Evolutionary conservation across 768 basidiomycete species (phyloP).

Genomic region (Gymnopilus dilepis): DNA sequence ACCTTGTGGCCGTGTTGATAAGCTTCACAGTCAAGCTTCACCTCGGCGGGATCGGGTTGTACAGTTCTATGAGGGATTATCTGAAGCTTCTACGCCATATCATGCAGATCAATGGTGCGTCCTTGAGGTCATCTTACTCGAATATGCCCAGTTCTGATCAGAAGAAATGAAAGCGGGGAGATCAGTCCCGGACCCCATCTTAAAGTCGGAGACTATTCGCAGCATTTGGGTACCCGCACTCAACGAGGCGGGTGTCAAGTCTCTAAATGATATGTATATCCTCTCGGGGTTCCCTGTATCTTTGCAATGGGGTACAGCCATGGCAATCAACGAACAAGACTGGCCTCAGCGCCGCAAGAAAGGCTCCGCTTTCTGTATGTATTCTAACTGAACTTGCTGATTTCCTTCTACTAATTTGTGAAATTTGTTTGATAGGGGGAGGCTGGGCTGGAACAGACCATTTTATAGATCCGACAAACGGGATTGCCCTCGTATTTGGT

Average conservation of each 20-base stretch:
- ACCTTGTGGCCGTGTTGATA: too few species aligned
- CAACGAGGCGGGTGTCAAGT: slow-evolving; percentile 26
- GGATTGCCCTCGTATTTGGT: slow-evolving; percentile 29
- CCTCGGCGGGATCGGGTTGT: slow-evolving; percentile 35
- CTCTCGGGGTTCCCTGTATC: slow-evolving; percentile 19
- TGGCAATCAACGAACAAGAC: slow-evolving; percentile 33
- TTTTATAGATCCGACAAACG: slow-evolving; percentile 31
- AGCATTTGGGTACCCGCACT: slow-evolving; percentile 35
- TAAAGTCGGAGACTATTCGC: slow-evolving; percentile 26
- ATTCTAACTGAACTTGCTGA: not conserved
- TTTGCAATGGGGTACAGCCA: slow-evolving; percentile 35
- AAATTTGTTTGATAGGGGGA: slow-evolving; percentile 15
- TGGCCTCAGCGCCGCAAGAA: slow-evolving; percentile 25
- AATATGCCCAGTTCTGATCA: slow-evolving; percentile 4
- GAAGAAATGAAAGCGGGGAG: slow-evolving; percentile 23
- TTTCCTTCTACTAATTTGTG: slow-evolving; percentile 8
- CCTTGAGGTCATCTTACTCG: not conserved
- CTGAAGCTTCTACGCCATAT: slow-evolving; percentile 38
- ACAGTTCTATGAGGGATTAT: slow-evolving; percentile 36
- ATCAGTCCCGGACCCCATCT: slow-evolving; percentile 29
- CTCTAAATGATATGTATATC: slow-evolving; percentile 20
- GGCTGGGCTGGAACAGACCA: slow-evolving; percentile 34
- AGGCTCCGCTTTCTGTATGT: slow-evolving; percentile 17
- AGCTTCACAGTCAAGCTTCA: slow-evolving; percentile 27
- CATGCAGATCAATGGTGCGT: slow-evolving; percentile 36